These are phyloP conservation scores for Xerocomellus intermedius DNA, from an alignment of 768 basidiomycete species.

Conservation along the genomic window DNA sequence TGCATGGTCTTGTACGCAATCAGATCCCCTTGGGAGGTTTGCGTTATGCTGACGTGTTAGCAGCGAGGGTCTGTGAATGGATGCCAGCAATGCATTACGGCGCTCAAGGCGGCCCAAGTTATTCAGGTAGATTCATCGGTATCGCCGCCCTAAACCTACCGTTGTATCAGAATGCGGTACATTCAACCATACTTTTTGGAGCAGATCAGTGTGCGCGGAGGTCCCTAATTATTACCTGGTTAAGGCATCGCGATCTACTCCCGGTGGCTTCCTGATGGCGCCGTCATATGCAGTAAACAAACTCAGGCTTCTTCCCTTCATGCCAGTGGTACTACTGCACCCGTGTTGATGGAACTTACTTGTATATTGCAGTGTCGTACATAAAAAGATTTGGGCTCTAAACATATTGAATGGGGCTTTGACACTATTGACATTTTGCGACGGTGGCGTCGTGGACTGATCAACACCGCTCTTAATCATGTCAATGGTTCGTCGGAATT, in stretches of 20 bases:
- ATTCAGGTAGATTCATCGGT: constrained; percentile 5
- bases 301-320: constrained; percentile 7
- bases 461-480: constrained; percentile 15
- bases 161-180: constrained; percentile 1
- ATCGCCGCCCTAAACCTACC: constrained; percentile 24
- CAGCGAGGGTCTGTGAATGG: constrained; percentile 22
- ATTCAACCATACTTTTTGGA: constrained; percentile 2
- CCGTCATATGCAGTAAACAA: constrained; percentile 1
- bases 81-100: constrained; percentile 33
- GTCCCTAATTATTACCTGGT: constrained; percentile 13
- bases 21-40: constrained; percentile 16
- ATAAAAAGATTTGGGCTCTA: constrained; percentile 17
- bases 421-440: constrained; percentile 11
- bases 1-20: constrained; percentile 28
- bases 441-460: constrained; percentile 25
- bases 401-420: constrained; percentile 12
- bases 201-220: background rate
- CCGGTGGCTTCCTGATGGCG: constrained; percentile 25
- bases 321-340: constrained; percentile 15
- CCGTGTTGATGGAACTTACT: constrained; percentile 8
- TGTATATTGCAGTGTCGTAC: constrained; percentile 16
- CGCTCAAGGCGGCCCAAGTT: constrained; percentile 7
- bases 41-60: constrained; percentile 31
- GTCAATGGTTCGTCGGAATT: constrained; percentile 21
- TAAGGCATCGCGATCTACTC: constrained; percentile 19